Base-by-base conservation (phyloP, 2,329 filamentous ascomycete genomes). In the Claviceps maximensis region DNA sequence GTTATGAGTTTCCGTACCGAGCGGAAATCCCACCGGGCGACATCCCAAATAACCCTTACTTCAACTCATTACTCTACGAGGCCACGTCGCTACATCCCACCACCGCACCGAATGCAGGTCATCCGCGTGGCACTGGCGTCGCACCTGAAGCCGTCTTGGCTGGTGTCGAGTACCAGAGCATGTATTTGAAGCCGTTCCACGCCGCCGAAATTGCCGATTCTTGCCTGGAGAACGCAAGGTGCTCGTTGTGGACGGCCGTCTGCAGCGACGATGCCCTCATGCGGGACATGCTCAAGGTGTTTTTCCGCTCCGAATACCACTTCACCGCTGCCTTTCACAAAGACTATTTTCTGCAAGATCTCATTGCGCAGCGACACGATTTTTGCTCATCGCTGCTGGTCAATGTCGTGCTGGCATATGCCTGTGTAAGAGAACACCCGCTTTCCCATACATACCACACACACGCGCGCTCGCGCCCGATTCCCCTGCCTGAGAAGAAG, bases 301-400 rank as follows among this genome's bases (percentile, higher is more conserved):
- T 62, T 12, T 58, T 69, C 6, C 62, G 62, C 1, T 66, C 64
- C 54, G 68, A 72, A 38, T 69, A 70, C 36, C 63, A 65, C 2
- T 69, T 63, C 56, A 63, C 64, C 0, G 58, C 65, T 0, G 59
- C 59, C 0, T 69, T 72, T 27, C 68, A 73, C 2, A 71, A 70
- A 54, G 67, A 70, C 27, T 59, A 59, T 1, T 71, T 73, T 31
- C 53, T 72, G 0, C 59, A 70, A n/a, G 70, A 72, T 29, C 65
- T 73, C 66, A 60, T 57, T 12, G 55, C 58, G 0, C 58, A 59
- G 1, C 56, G 57, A 0, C 50, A 54, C 0, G 61, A 65, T 15
- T 71, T 69, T 57, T 73, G 71, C 54, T 72, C 71, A 0, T 51
- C 62, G 8, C 58, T 73, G 0, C 62, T 73, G 3, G 68, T 71